These are phyloP conservation scores for Pinus albicaulis DNA, from an alignment of 75 land plant genomes.

Conservation along the genomic window DNA sequence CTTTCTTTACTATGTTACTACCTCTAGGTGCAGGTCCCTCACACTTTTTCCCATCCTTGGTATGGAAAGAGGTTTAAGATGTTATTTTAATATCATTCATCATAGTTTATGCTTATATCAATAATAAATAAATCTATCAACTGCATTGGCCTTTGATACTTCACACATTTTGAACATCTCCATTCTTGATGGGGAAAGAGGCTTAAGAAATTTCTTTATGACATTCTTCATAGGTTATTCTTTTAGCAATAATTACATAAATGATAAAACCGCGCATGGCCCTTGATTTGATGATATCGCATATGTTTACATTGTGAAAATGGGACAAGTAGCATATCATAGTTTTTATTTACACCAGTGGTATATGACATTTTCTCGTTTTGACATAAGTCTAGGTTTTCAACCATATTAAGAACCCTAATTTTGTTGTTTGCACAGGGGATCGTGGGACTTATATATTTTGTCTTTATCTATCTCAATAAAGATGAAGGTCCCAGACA, in stretches of 20 bases:
- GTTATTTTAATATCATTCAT: no score
- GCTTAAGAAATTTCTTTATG: no score
- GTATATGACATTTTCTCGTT: background rate
- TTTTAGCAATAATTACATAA: background rate
- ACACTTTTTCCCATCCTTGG: no score
- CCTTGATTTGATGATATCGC: background rate
- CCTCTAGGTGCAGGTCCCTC: no score
- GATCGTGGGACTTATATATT: slow-evolving; percentile 63
- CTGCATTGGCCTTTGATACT: no score
- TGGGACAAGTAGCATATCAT: background rate
- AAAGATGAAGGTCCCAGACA: slow-evolving; percentile 55
- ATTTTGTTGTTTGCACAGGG: slow-evolving; percentile 36
- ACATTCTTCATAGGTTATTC: no score
- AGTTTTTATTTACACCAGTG: background rate
- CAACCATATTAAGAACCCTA: background rate
- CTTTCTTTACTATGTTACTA: no score
- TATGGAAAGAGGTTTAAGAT: no score
- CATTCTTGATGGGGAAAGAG: no score
- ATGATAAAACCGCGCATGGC: background rate
- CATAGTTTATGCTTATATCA: no score
- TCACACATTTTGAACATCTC: no score
- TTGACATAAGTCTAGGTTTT: background rate
- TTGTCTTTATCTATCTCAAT: slow-evolving; percentile 53
- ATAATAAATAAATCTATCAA: no score
- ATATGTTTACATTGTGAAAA: background rate